These are phyloP conservation scores for Cutaneotrichosporon mucoides DNA, from an alignment of 1,284 basidiomycete genomes.

Conservation along the genomic window DNA sequence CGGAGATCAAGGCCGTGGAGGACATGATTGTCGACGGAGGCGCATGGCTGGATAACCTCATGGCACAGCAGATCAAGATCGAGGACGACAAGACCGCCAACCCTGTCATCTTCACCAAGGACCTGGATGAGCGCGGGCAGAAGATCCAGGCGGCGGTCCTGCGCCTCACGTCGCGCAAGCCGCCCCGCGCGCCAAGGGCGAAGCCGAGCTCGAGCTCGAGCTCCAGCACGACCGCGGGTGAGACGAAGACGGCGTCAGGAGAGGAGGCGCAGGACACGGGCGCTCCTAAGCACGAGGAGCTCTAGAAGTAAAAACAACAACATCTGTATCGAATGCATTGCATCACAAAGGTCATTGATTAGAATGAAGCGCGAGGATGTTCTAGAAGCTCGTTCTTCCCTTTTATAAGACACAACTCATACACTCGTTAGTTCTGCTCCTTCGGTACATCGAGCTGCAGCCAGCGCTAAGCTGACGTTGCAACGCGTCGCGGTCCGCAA, in stretches of 20 bases:
- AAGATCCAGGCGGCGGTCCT: conserved; percentile 66
- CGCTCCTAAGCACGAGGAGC: conserved; percentile 9
- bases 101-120: conserved; percentile 71
- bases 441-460: too few relatives aligned
- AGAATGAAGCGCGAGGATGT: too few relatives aligned
- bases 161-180: conserved; percentile 9
- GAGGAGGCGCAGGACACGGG: conserved; percentile 1
- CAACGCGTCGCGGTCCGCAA: too few relatives aligned
- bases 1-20: conserved; percentile 74
- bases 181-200: conserved; percentile 12
- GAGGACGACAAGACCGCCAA: conserved; percentile 64
- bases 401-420: too few relatives aligned
- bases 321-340: background rate
- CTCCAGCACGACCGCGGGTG: background rate
- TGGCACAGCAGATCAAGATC: conserved; percentile 68
- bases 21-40: conserved; percentile 70
- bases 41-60: conserved; percentile 69
- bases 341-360: too few relatives aligned
- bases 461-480: too few relatives aligned
- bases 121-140: conserved; percentile 76
- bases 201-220: conserved; percentile 4
- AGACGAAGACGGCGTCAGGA: background rate
- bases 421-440: too few relatives aligned
- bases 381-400: too few relatives aligned
- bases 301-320: conserved; percentile 1